Base-by-base conservation (phyloP, 2,329 filamentous ascomycete species). In the Sporothrix humicola region DNA sequence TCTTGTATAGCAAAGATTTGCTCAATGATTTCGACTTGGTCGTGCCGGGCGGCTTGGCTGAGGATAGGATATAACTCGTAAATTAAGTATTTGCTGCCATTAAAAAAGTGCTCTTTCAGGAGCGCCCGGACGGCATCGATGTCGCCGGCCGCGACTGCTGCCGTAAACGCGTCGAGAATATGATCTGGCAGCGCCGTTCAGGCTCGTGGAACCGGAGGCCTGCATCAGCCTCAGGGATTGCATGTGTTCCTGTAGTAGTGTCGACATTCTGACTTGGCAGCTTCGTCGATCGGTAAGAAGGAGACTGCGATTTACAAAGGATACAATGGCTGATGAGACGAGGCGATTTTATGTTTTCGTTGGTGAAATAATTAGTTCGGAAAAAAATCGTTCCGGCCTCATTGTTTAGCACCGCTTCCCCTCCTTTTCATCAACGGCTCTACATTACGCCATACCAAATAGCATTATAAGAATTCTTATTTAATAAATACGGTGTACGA, bases 71-170 rank as follows among this genome's bases (percentile, higher is more conserved):
- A 54, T 5, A 69, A 44, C 58, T 72, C 69, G 46, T 72, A 23
- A 6, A 72, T 54, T 2, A 42, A 42, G 46, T 72, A 72, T 23
- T 65, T 13, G 3, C 20, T 72, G 15, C 69, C 26, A 42, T 72
- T 46, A 7, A 46, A 17, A 54, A 72, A 72, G 26, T 72, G 69
- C 54, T 2, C 17, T 23, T 72, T 23, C 23, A 72, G 69, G 26
- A 72, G 69, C 44, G 58, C 69, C 23, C 46, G 56, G 23, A 71
- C 52, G 42, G 52, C 69, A 61, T 48, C 69, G 42, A 17, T 10
- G 37, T 71, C 69, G 69, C 31, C 69, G 54, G 69, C 69, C 12
- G 54, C n/a, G 20, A 71, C 69, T 31, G 69, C 69, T 48, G 54
- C 69, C 42, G 37, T 46, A 48, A 71, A 61, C 69, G 48, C n/a